These are phyloP conservation scores for Nemania abortiva DNA, from an alignment of 2,329 filamentous ascomycete species.

Conservation along the genomic window DNA sequence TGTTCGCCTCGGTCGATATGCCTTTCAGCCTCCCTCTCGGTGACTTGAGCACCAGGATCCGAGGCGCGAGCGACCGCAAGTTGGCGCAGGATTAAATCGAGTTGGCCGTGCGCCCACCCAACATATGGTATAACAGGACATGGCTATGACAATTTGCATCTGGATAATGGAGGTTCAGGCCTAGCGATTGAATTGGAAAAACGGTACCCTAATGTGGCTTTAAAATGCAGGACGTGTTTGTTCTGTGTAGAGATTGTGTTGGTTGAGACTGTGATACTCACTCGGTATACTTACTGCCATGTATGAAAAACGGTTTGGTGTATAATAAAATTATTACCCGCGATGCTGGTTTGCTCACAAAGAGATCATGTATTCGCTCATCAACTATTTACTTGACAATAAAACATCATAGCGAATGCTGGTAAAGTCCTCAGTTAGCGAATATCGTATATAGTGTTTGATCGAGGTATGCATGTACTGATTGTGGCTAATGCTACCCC, in stretches of 20 bases:
- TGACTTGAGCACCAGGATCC: slow-evolving; percentile 41
- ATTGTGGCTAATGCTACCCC: background rate
- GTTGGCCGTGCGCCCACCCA: background rate
- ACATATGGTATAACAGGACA: background rate
- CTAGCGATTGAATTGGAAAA: background rate
- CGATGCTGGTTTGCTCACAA: background rate
- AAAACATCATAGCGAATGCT: too few species aligned
- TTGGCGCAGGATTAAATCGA: slow-evolving; percentile 24
- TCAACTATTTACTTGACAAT: background rate
- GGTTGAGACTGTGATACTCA: background rate
- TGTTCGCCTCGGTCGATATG: slow-evolving; percentile 43
- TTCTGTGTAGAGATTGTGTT: background rate
- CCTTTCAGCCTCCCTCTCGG: slow-evolving; percentile 41
- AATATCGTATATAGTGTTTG: too few species aligned
- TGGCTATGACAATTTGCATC: background rate
- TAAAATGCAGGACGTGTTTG: background rate
- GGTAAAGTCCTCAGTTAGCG: too few species aligned
- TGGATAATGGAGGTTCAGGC: background rate
- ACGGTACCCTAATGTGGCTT: background rate
- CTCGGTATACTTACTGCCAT: background rate
- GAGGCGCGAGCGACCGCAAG: slow-evolving; percentile 36
- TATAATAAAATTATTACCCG: background rate
- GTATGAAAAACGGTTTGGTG: background rate
- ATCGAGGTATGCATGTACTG: background rate
- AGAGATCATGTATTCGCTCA: background rate